These are phyloP conservation scores for Tolypocladium sp. DNA, from an alignment of 2,329 filamentous ascomycete species.

Conservation along the genomic window DNA sequence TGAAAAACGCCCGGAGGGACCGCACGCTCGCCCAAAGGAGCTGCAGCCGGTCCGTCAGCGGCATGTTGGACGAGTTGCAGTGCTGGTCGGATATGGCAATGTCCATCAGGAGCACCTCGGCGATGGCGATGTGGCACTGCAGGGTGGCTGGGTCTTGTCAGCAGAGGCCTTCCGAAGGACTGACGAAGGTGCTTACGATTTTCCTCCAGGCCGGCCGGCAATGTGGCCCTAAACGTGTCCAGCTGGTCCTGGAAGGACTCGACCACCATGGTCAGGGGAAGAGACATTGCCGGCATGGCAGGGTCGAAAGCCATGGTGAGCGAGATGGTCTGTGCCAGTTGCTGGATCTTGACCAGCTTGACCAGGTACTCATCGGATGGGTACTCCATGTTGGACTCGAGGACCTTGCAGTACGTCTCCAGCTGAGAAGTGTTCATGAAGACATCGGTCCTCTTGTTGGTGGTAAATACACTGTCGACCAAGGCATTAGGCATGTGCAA, in stretches of 20 bases:
- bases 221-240: constrained; percentile 23
- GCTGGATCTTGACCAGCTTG: constrained; percentile 36
- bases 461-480: constrained; percentile 27
- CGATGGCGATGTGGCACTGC: constrained; percentile 31
- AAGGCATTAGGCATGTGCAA: neutral
- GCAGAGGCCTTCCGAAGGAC: neutral
- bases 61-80: constrained; percentile 18
- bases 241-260: constrained; percentile 35
- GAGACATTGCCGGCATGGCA: constrained; percentile 20
- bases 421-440: constrained; percentile 37
- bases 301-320: constrained; percentile 25
- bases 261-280: constrained; percentile 31
- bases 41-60: constrained; percentile 29
- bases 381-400: constrained; percentile 31
- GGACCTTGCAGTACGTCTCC: constrained; percentile 30
- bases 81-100: constrained; percentile 31
- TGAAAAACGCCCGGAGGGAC: constrained; percentile 30
- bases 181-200: constrained; percentile 18
- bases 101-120: constrained; percentile 38
- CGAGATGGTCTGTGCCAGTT: constrained; percentile 37
- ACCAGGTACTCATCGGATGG: constrained; percentile 34
- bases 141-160: constrained; percentile 22
- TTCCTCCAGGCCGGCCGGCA: constrained; percentile 23
- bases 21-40: constrained; percentile 36
- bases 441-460: constrained; percentile 37